These are phyloP conservation scores for Yamadazyma trypodendri DNA, from an alignment of 1,139 yeast genomes.

Conservation along the genomic window DNA sequence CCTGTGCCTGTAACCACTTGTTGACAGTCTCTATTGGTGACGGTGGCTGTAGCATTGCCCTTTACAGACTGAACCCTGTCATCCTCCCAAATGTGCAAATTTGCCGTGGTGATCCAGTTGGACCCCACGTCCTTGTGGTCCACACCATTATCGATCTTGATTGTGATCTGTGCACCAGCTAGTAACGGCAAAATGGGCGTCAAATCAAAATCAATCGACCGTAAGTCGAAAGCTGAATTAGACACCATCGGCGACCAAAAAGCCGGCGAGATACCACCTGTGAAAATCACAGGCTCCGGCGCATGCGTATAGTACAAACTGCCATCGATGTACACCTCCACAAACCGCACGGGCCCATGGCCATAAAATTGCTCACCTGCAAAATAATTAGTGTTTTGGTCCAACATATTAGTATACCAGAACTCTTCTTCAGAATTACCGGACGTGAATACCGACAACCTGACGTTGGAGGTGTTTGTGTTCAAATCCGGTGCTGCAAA, in stretches of 20 bases:
- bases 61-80: conserved; percentile 31
- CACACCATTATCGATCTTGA: conserved; percentile 58
- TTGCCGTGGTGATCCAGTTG: conserved; percentile 74
- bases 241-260: conserved; percentile 81
- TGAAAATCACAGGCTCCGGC: conserved; percentile 64
- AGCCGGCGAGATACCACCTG: conserved; percentile 79
- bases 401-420: conserved; percentile 71
- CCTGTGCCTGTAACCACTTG: not conserved
- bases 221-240: conserved; percentile 68
- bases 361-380: conserved; percentile 40
- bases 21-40: conserved; percentile 2
- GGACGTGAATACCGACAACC: conserved; percentile 61
- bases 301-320: conserved; percentile 47
- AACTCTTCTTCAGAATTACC: conserved; percentile 83
- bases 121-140: conserved; percentile 41
- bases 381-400: conserved; percentile 41
- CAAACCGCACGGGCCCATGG: conserved; percentile 63
- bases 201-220: conserved; percentile 62
- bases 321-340: conserved; percentile 53
- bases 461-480: conserved; percentile 55
- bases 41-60: conserved; percentile 25
- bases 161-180: conserved; percentile 29
- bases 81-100: conserved; percentile 61
- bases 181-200: conserved; percentile 64
- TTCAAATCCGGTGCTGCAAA: conserved; percentile 41